Percentiles rank a stretch among this genome's conserved stretches.
Evolutionary conservation across 1,284 basidiomycete genomes (phyloP).

Genomic region (Boletellus dicymbophilus): DNA sequence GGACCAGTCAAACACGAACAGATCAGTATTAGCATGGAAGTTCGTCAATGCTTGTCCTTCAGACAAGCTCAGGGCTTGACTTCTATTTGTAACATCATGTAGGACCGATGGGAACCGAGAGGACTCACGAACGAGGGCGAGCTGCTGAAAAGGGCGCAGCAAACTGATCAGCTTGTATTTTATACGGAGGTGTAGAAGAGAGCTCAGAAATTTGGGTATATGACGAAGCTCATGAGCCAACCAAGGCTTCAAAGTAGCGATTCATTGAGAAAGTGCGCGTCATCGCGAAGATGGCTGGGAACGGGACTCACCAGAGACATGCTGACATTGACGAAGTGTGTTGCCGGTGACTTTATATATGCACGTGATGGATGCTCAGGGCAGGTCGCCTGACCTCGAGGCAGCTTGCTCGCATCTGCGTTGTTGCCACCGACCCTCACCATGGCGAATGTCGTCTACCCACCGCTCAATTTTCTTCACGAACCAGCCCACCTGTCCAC

Average conservation of each 20-base stretch:
- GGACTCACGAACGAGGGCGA: slow-evolving; percentile 43
- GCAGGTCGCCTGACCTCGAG: slow-evolving; percentile 26
- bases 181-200: slow-evolving; percentile 12
- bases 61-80: slow-evolving; percentile 85
- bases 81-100: slow-evolving; percentile 76
- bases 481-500: slow-evolving; percentile 62
- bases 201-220: slow-evolving; percentile 90
- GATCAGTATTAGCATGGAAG: slow-evolving; percentile 83
- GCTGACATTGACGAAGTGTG: background rate
- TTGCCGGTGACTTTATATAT: slow-evolving; percentile 3
- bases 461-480: slow-evolving; percentile 64
- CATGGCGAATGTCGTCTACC: slow-evolving; percentile 74
- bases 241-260: slow-evolving; percentile 79
- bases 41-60: slow-evolving; percentile 71
- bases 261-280: slow-evolving; percentile 78
- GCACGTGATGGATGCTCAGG: slow-evolving; percentile 28
- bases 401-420: slow-evolving; percentile 11
- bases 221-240: slow-evolving; percentile 62
- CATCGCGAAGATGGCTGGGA: slow-evolving; percentile 35
- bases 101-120: slow-evolving; percentile 12
- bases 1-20: no score
- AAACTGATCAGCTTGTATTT: slow-evolving; percentile 8
- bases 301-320: slow-evolving; percentile 20
- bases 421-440: slow-evolving; percentile 32
- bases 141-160: background rate